Percentiles rank a stretch among this genome's conserved stretches.
Conservation (phyloP, 2,329 filamentous ascomycete species). For the Clonostachys chloroleuca region DNA sequence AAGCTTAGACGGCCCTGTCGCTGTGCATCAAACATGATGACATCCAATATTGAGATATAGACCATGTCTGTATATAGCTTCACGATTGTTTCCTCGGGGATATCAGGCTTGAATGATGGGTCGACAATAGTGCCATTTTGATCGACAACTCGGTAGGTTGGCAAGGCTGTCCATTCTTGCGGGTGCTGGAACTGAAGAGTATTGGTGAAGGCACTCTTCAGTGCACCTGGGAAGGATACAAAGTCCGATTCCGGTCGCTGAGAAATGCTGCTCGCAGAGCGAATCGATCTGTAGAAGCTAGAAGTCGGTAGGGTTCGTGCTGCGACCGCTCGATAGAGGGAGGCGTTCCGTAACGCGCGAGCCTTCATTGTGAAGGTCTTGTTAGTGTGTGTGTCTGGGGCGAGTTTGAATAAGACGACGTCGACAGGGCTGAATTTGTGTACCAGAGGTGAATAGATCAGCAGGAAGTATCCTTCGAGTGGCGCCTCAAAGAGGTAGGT, state of each 20-base stretch:
- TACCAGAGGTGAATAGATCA: too few species aligned
- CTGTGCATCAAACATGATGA: conserved; percentile 98
- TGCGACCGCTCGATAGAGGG: conserved; percentile 14
- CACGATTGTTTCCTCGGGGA: conserved; percentile 57
- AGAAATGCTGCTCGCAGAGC: conserved; percentile 44
- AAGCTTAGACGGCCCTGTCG: conserved; percentile 91
- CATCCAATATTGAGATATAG: conserved; percentile 78
- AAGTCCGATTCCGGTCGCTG: conserved; percentile 51
- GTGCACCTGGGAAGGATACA: conserved; percentile 84
- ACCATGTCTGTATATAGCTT: conserved; percentile 64
- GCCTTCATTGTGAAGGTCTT: conserved; percentile 20
- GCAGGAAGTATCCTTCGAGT: too few species aligned
- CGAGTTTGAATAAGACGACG: neutral
- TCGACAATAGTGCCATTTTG: conserved; percentile 84
- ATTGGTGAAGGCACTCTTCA: conserved; percentile 89
- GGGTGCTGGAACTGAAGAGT: conserved; percentile 74
- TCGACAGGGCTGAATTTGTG: too few species aligned
- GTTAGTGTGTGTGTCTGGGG: neutral
- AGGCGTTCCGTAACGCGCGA: conserved; percentile 19
- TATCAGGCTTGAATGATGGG: conserved; percentile 61
- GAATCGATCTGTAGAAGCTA: conserved; percentile 10
- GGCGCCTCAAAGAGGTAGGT: too few species aligned
- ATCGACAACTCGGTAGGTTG: conserved; percentile 89
- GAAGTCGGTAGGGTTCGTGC: conserved; percentile 9
- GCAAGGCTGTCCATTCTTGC: conserved; percentile 67